These are phyloP conservation scores for Mytilinidion resinicola DNA, from an alignment of 495 filamentous ascomycete genomes.

Conservation along the genomic window DNA sequence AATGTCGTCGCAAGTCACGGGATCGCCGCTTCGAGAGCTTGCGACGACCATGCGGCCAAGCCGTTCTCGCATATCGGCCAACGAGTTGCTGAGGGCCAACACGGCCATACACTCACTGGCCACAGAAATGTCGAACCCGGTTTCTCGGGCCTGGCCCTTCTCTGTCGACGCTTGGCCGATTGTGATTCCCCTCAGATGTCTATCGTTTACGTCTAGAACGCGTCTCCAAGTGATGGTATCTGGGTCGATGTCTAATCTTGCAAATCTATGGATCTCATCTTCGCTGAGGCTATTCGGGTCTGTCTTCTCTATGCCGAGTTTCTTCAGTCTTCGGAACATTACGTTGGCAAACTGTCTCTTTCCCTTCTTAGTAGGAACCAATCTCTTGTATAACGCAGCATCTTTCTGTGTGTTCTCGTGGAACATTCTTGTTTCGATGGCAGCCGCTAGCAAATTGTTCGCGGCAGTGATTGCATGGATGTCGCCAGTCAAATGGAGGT, in stretches of 20 bases:
- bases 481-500: slow-evolving; percentile 93
- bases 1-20: slow-evolving; percentile 92
- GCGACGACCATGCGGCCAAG: slow-evolving; percentile 96
- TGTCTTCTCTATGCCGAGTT: slow-evolving; percentile 92
- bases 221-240: slow-evolving; percentile 96
- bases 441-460: slow-evolving; percentile 96
- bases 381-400: slow-evolving; percentile 75
- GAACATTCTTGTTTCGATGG: slow-evolving; percentile 97
- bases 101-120: slow-evolving; percentile 99
- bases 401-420: slow-evolving; percentile 94
- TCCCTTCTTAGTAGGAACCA: slow-evolving; percentile 86
- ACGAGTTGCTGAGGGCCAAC: slow-evolving; percentile 80
- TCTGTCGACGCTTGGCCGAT: slow-evolving; percentile 84
- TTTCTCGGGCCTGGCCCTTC: slow-evolving; percentile 75
- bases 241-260: slow-evolving; percentile 90
- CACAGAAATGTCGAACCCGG: slow-evolving; percentile 95
- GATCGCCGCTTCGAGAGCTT: slow-evolving; percentile 75
- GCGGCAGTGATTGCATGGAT: slow-evolving; percentile 96
- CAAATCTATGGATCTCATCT: slow-evolving; percentile 82
- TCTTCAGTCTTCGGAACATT: slow-evolving; percentile 87
- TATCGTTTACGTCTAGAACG: slow-evolving; percentile 94
- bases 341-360: slow-evolving; percentile 79
- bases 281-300: slow-evolving; percentile 81
- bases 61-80: slow-evolving; percentile 87
- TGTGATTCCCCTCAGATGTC: slow-evolving; percentile 81